Evolutionary conservation across 2,329 filamentous ascomycete species (phyloP).

Genomic region (Boeremia lycopersici): DNA sequence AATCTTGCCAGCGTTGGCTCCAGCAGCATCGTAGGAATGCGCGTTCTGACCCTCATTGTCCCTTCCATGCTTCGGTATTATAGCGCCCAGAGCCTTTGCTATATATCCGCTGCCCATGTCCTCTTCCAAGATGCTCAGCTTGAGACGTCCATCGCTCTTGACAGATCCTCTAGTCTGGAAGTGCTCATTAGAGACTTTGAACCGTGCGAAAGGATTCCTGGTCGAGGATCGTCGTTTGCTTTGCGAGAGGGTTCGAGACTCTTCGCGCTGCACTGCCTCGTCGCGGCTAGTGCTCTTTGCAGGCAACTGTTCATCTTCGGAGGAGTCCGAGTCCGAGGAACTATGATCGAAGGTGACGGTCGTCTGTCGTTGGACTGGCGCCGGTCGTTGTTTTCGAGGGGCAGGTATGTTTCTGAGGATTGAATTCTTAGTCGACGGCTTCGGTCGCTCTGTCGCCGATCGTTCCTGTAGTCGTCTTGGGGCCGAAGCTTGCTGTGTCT

Average conservation of each 20-base stretch:
- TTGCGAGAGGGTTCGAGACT: neutral
- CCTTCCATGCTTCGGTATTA: constrained; percentile 62
- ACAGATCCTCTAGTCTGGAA: constrained; percentile 70
- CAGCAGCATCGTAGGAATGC: constrained; percentile 17
- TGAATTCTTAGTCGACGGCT: constrained; percentile 28
- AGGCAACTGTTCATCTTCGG: constrained; percentile 31
- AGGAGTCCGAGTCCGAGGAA: constrained; percentile 22
- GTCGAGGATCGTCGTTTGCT: constrained; percentile 15
- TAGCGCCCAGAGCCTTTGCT: constrained; percentile 72
- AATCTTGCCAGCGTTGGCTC: constrained; percentile 28
- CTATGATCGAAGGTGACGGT: constrained; percentile 41
- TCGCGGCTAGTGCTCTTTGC: constrained; percentile 25
- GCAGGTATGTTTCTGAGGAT: constrained; percentile 27
- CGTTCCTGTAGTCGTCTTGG: constrained; percentile 33
- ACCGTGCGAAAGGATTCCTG: constrained; percentile 55
- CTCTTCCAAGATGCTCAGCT: constrained; percentile 71
- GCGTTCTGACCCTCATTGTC: constrained; percentile 43
- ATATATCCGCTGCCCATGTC: constrained; percentile 72
- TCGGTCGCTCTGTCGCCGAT: constrained; percentile 41
- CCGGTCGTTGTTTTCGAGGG: constrained; percentile 17
- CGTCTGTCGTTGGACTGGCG: constrained; percentile 24
- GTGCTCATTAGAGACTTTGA: constrained; percentile 67
- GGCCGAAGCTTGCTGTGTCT: constrained; percentile 1
- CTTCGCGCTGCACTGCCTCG: constrained; percentile 13
- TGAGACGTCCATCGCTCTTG: constrained; percentile 71